Evolutionary conservation across 2,329 filamentous ascomycete genomes (phyloP), one percentile per base, ranked within the genome.

Genomic region (Cordyceps fumosorosea): DNA sequence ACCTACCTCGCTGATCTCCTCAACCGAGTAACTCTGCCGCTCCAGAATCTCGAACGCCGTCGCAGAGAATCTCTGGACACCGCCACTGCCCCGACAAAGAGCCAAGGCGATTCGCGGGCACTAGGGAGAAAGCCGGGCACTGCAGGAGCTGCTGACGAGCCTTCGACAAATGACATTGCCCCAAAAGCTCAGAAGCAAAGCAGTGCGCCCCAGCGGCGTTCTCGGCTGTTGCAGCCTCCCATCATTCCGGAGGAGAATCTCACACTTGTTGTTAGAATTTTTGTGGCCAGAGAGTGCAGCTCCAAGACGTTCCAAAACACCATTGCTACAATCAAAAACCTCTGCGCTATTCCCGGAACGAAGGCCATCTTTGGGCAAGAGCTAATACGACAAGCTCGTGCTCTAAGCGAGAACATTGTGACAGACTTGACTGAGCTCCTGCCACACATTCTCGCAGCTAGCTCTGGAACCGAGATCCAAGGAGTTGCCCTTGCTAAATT

Each of bases 271-370:
- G 90, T 98, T 68, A 95, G 95, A 72, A 96, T 99, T 62, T 90
- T 99, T 67, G 91, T 96, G 50, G 93, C 93, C 65, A 89, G 93
- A 55, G 95, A 99, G 75, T 99, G 95, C 77, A 96, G 91, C 71
- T 93, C 91, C 65, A 97, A 96, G 80, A 98, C 95, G 0, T 99
- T 99, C 82, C 90, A 95, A 72, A 96, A 98, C 74, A 98, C 95
- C 0, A 84, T 99, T 60, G 95, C 93, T 18, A 96, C 96, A n/a
- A 96, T 99, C 80, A 98, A 96, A 78, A 97, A 98, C 70, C 83
- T 99, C 50, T 98, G 93, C 5, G 88, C 90, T 45, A 95, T 99
- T 64, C 92, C 93, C 18, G 91, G 89, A 14, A 92, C 93, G 20
- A 95, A 96, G 75, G 85, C 89, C 59, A 83, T 91, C 12, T 98